Percentiles rank a stretch among this genome's conserved stretches.
Evolutionary conservation across 345 rosid genomes (phyloP).

Genomic region (Stellera chamaejasme): DNA sequence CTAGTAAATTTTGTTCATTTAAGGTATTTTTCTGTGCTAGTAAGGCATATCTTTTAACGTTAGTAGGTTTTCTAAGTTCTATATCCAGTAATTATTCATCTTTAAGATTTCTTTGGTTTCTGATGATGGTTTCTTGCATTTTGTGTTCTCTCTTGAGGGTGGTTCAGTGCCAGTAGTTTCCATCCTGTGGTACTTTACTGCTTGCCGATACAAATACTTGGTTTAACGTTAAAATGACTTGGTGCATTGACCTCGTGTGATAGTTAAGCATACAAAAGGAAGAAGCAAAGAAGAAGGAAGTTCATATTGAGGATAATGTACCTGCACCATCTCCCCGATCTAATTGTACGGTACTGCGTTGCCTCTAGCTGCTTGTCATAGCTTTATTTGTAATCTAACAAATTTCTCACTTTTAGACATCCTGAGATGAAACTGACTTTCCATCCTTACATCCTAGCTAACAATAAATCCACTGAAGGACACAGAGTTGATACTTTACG

Average conservation of each 20-base stretch:
- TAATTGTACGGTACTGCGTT: constrained; percentile 64
- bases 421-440: neutral
- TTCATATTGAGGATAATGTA: constrained; percentile 78
- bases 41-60: too few relatives aligned
- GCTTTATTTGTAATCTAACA: neutral
- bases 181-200: neutral
- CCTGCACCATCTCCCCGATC: constrained; percentile 90
- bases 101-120: too few relatives aligned
- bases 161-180: neutral
- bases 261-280: constrained; percentile 80
- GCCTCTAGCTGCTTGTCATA: neutral
- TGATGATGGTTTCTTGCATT: neutral
- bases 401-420: neutral
- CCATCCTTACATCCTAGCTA: constrained; percentile 31
- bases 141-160: neutral
- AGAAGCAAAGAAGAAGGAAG: constrained; percentile 95
- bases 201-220: neutral
- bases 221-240: neutral
- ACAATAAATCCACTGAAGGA: constrained; percentile 77
- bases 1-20: too few relatives aligned
- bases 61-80: too few relatives aligned
- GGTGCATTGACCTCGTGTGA: neutral
- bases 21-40: too few relatives aligned
- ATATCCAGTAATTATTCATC: too few relatives aligned
- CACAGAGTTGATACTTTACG: constrained; percentile 77